Evolutionary conservation across 208 protist genomes (phyloP).

Genomic region (Crithidia acanthocephali): DNA sequence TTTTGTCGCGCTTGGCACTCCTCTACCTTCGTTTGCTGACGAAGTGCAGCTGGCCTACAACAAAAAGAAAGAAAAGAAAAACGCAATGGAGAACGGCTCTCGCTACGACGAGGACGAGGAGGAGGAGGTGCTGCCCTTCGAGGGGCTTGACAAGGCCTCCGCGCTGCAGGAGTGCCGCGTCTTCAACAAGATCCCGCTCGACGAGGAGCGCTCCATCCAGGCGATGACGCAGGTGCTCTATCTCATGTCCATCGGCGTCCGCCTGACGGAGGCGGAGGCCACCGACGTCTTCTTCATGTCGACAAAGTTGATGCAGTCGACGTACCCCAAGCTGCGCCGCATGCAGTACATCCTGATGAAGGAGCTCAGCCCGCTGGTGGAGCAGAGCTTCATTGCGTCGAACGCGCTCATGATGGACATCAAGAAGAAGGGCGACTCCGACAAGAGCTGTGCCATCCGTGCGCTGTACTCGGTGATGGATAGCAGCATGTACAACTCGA

Average conservation of each 20-base stretch:
- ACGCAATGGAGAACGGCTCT: conserved; percentile 31
- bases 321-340: conserved; percentile 95
- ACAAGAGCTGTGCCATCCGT: conserved; percentile 94
- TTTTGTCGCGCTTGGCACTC: neutral
- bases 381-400: conserved; percentile 98
- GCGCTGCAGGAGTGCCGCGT: conserved; percentile 96
- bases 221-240: conserved; percentile 97
- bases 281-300: conserved; percentile 98
- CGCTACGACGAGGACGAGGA: conserved; percentile 81
- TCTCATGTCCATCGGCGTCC: conserved; percentile 93
- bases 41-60: neutral
- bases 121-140: conserved; percentile 90
- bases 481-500: conserved; percentile 93
- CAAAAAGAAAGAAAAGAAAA: conserved; percentile 14
- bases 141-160: conserved; percentile 92
- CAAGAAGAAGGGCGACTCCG: conserved; percentile 92
- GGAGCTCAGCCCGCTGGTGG: conserved; percentile 93
- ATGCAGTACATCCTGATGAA: conserved; percentile 99
- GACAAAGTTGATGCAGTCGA: conserved; percentile 98
- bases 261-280: conserved; percentile 94
- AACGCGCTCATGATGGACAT: conserved; percentile 98
- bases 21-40: conserved; percentile 16
- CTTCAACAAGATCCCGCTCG: conserved; percentile 94
- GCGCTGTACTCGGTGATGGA: conserved; percentile 97
- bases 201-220: conserved; percentile 83